Percentiles rank a stretch among this genome's conserved stretches.
These are phyloP conservation scores for Cicer judaicum DNA, from an alignment of 306 rosid genomes.

Conservation along the genomic window DNA sequence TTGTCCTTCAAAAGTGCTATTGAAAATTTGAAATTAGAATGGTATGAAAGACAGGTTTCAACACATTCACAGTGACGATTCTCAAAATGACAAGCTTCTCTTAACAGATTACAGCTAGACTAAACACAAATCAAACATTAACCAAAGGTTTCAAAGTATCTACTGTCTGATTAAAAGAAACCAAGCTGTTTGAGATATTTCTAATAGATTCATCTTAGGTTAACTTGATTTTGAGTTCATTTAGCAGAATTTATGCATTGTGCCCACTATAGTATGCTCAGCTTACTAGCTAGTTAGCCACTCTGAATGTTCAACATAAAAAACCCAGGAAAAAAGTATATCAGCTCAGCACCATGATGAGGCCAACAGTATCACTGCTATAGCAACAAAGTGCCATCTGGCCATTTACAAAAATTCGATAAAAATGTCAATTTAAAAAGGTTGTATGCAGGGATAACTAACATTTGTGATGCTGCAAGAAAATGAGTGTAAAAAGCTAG, in stretches of 20 bases:
- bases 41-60: constrained; percentile 15
- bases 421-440: constrained; percentile 17
- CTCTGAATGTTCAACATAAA: constrained; percentile 11
- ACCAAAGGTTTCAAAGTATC: constrained; percentile 18
- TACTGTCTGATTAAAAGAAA: neutral
- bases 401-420: constrained; percentile 6
- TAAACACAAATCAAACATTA: constrained; percentile 13
- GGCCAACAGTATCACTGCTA: constrained; percentile 2
- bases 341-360: constrained; percentile 13
- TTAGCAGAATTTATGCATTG: neutral
- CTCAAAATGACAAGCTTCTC: constrained; percentile 21
- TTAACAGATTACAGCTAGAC: neutral
- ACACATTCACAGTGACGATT: constrained; percentile 5
- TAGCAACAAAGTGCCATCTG: constrained; percentile 5
- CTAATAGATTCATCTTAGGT: constrained; percentile 21
- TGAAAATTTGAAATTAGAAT: constrained; percentile 11
- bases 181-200: constrained; percentile 2
- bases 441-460: neutral
- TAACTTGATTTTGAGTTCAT: constrained; percentile 20
- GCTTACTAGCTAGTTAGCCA: neutral
- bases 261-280: constrained; percentile 11
- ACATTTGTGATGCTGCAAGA: neutral
- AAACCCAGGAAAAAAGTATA: neutral
- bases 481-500: neutral
- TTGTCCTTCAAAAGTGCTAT: neutral